Evolutionary conservation across 768 basidiomycete genomes (phyloP).

Genomic region (Rhodotorula sphaerocarpa): DNA sequence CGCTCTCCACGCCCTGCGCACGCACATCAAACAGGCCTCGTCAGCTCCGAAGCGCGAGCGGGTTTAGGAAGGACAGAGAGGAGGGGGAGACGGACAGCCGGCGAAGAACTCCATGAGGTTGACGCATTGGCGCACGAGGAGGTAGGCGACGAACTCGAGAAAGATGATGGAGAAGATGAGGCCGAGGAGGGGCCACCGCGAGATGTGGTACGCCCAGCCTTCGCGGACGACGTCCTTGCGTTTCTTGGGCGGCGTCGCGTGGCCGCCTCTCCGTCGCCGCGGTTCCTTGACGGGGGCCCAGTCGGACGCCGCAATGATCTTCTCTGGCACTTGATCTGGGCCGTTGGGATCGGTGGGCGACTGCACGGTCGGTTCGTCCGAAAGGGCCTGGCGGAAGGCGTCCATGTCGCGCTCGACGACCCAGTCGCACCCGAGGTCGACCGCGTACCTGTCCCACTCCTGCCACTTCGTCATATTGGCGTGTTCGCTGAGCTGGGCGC

Average conservation of each 20-base stretch:
- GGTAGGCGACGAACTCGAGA: conserved; percentile 66
- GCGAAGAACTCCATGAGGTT: conserved; percentile 88
- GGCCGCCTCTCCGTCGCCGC: conserved; percentile 10
- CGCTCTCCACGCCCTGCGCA: conserved; percentile 72
- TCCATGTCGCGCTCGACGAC: conserved; percentile 27
- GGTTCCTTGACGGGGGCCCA: conserved; percentile 72
- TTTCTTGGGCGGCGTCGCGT: not conserved
- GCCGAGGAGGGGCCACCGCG: conserved; percentile 49
- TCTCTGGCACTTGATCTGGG: conserved; percentile 13
- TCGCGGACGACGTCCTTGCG: conserved; percentile 38
- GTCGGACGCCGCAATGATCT: conserved; percentile 67
- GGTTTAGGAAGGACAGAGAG: not conserved
- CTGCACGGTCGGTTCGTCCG: conserved; percentile 9
- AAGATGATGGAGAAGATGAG: conserved; percentile 78
- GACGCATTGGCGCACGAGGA: conserved; percentile 80
- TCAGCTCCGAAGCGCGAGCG: no score
- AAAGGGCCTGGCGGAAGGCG: conserved; percentile 16
- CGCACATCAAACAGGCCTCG: no score
- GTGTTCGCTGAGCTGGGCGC: not conserved
- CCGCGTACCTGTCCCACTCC: conserved; percentile 9
- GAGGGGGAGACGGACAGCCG: conserved; percentile 64
- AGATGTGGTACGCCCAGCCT: conserved; percentile 39
- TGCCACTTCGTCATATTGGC: not conserved
- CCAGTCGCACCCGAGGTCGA: conserved; percentile 22
- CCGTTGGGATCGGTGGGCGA: no score